Conservation (phyloP, 768 basidiomycete genomes). For the Lyophyllum atratum region DNA sequence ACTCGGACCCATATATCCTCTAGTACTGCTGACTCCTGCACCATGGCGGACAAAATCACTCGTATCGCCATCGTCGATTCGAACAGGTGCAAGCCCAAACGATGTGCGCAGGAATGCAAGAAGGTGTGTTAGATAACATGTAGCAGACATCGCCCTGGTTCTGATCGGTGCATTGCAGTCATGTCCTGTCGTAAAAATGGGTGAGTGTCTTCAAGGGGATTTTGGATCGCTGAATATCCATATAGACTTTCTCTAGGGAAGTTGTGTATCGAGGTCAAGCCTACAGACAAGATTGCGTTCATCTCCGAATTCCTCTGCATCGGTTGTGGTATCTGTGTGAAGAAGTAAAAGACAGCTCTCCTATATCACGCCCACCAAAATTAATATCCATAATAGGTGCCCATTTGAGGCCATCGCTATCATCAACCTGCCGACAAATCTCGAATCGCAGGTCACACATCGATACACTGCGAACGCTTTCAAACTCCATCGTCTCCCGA, state of each 20-base stretch:
- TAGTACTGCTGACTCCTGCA: slow-evolving; percentile 10
- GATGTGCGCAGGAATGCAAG: slow-evolving; percentile 98
- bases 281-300: slow-evolving; percentile 96
- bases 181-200: slow-evolving; percentile 29
- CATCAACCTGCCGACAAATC: slow-evolving; percentile 97
- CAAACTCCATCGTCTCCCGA: slow-evolving; percentile 97
- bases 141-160: slow-evolving; percentile 5
- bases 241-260: slow-evolving; percentile 59
- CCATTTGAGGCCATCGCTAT: slow-evolving; percentile 99
- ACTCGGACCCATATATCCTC: slow-evolving; percentile 8
- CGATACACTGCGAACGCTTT: slow-evolving; percentile 98
- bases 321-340: slow-evolving; percentile 99
- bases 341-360: slow-evolving; percentile 69
- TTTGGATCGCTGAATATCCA: background rate
- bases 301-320: slow-evolving; percentile 99
- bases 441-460: slow-evolving; percentile 95
- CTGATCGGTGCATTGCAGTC: slow-evolving; percentile 20
- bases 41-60: slow-evolving; percentile 94
- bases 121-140: slow-evolving; percentile 53
- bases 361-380: background rate
- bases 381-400: slow-evolving; percentile 56
- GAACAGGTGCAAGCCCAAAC: slow-evolving; percentile 95
- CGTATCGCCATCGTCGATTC: slow-evolving; percentile 94
- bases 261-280: slow-evolving; percentile 96
- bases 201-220: slow-evolving; percentile 8